phyloP scores from a whole-genome alignment of 805 yeast species.

The Ogataea trehaloabstinens region DNA sequence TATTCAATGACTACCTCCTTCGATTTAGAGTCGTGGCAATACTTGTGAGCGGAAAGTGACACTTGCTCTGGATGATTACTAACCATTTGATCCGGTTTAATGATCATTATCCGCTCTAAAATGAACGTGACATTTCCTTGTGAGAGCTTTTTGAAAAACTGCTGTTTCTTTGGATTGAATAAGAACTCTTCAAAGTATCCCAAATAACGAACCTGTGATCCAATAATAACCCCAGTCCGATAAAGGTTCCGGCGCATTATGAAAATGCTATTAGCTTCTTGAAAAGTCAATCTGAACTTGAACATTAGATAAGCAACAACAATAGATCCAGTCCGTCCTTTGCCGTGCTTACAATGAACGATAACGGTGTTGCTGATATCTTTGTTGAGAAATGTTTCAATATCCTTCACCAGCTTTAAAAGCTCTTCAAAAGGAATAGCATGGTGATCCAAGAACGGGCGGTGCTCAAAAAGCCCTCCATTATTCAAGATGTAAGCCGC shows the following conservation, averaged over 20 bases:
- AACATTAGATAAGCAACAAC: slow-evolving; percentile 70
- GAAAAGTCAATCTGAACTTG: slow-evolving; percentile 32
- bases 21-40: slow-evolving; percentile 1
- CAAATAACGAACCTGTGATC: slow-evolving; percentile 67
- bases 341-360: slow-evolving; percentile 87
- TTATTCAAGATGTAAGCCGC: slow-evolving; percentile 35
- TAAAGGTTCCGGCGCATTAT: slow-evolving; percentile 51
- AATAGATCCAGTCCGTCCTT: slow-evolving; percentile 84
- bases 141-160: slow-evolving; percentile 5
- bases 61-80: slow-evolving; percentile 5
- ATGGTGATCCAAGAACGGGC: slow-evolving; percentile 75
- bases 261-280: slow-evolving; percentile 51
- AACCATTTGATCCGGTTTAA: slow-evolving; percentile 8
- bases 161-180: slow-evolving; percentile 6
- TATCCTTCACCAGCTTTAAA: slow-evolving; percentile 40
- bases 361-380: slow-evolving; percentile 46
- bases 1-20: not conserved
- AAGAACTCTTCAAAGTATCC: slow-evolving; percentile 42
- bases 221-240: slow-evolving; percentile 68
- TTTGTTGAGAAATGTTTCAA: slow-evolving; percentile 41
- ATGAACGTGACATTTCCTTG: slow-evolving; percentile 4
- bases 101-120: slow-evolving; percentile 7
- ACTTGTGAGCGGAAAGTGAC: slow-evolving; percentile 3
- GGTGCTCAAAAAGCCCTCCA: slow-evolving; percentile 34
- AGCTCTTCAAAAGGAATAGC: slow-evolving; percentile 66